A percentile compares a stretch with the other conserved stretches of the same genome.
Conservation (phyloP, 1,284 basidiomycete genomes). For the Ustilago sp. region DNA sequence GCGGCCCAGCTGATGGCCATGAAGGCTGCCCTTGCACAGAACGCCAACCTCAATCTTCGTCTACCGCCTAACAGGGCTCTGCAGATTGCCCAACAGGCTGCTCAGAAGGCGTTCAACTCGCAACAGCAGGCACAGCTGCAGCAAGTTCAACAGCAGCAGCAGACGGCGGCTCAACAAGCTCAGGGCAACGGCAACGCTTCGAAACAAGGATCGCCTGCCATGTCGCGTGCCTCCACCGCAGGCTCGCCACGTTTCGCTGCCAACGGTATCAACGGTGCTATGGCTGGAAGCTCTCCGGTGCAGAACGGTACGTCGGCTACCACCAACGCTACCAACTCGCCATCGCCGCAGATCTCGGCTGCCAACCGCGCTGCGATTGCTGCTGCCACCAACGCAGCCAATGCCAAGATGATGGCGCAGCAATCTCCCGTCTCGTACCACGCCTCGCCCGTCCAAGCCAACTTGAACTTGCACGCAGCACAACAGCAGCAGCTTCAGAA, state of each 20-base stretch:
- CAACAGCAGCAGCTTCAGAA: constrained; percentile 51
- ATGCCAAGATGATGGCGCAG: constrained; percentile 47
- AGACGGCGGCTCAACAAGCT: constrained; percentile 20
- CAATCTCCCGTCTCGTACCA: constrained; percentile 43
- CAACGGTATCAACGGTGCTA: constrained; percentile 37
- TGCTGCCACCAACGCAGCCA: constrained; percentile 43
- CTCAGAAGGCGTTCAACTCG: constrained; percentile 45
- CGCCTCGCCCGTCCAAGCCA: constrained; percentile 43
- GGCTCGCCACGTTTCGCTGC: constrained; percentile 47
- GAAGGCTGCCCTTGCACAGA: constrained; percentile 56
- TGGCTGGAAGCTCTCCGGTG: constrained; percentile 43
- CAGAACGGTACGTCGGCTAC: constrained; percentile 35
- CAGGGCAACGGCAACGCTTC: constrained; percentile 31
- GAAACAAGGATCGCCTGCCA: constrained; percentile 50
- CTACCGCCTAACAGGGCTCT: constrained; percentile 57
- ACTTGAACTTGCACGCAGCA: constrained; percentile 37
- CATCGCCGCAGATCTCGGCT: constrained; percentile 51
- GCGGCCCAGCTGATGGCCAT: constrained; percentile 59
- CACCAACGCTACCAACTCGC: constrained; percentile 49
- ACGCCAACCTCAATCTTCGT: constrained; percentile 52
- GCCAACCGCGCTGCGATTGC: constrained; percentile 48
- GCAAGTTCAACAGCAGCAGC: constrained; percentile 22
- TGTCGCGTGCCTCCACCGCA: constrained; percentile 51
- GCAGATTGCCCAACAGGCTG: constrained; percentile 56
- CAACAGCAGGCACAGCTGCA: constrained; percentile 30